Conservation (phyloP, 169 alveolate species). For the Plasmodium adleri region DNA sequence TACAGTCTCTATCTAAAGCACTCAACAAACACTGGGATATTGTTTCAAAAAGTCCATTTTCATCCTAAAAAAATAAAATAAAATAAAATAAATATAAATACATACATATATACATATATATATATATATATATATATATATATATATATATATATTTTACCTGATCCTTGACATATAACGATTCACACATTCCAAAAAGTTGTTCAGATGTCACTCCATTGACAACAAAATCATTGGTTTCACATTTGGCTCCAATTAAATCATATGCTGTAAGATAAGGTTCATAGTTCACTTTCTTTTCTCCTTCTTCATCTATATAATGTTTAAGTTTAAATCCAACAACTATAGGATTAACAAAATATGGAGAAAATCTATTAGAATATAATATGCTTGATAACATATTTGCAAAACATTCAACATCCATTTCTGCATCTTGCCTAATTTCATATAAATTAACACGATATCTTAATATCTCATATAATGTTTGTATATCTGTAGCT, state of each 20-base stretch:
- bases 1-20: constrained; percentile 96
- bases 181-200: constrained; percentile 97
- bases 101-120: background rate
- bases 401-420: constrained; percentile 90
- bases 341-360: constrained; percentile 93
- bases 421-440: constrained; percentile 92
- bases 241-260: constrained; percentile 92
- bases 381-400: constrained; percentile 93
- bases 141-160: constrained; percentile 60
- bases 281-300: constrained; percentile 76
- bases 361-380: constrained; percentile 93
- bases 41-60: constrained; percentile 94
- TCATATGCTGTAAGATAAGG: constrained; percentile 94
- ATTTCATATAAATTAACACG: constrained; percentile 92
- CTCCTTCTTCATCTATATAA: constrained; percentile 78
- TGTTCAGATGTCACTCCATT: constrained; percentile 97
- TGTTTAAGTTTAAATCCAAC: constrained; percentile 89
- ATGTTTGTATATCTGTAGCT: constrained; percentile 95
- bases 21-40: constrained; percentile 95
- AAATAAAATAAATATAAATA: background rate
- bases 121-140: background rate
- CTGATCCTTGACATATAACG: constrained; percentile 94
- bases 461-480: constrained; percentile 90
- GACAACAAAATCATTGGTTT: constrained; percentile 93
- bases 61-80: constrained; percentile 70